Conservation (phyloP, 129 eudicot species). For the Centaurea solstitialis region DNA sequence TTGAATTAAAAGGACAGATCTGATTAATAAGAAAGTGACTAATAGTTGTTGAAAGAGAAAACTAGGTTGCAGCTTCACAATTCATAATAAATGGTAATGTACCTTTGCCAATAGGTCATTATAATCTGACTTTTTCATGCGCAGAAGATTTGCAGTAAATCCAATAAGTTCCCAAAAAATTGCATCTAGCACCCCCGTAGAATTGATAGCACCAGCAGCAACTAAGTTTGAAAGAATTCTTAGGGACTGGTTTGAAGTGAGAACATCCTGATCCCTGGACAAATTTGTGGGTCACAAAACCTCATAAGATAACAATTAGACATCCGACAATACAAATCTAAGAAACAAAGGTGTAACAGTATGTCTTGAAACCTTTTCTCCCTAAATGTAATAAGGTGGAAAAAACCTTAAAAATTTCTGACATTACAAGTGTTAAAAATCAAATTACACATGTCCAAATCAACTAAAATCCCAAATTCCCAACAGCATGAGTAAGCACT, state of each 20-base stretch:
- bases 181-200: conserved; percentile 70
- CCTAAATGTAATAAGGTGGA: background rate
- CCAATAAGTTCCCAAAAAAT: conserved; percentile 68
- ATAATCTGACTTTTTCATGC: conserved; percentile 40
- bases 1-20: background rate
- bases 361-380: background rate
- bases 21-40: background rate
- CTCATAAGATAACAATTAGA: conserved; percentile 12
- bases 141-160: conserved; percentile 54
- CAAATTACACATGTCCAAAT: background rate
- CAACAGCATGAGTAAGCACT: background rate
- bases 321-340: conserved; percentile 1
- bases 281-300: conserved; percentile 5
- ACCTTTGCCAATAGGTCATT: conserved; percentile 78
- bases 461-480: background rate
- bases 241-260: conserved; percentile 64
- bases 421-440: background rate
- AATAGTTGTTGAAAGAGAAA: background rate
- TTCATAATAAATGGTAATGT: conserved; percentile 10
- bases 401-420: background rate
- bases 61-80: background rate
- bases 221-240: conserved; percentile 78
- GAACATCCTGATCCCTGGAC: conserved; percentile 74
- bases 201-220: conserved; percentile 79
- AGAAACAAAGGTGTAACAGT: conserved; percentile 3